Conservation (phyloP, 192 early-diverging fungal genomes). For the Coemansia sp. region DNA sequence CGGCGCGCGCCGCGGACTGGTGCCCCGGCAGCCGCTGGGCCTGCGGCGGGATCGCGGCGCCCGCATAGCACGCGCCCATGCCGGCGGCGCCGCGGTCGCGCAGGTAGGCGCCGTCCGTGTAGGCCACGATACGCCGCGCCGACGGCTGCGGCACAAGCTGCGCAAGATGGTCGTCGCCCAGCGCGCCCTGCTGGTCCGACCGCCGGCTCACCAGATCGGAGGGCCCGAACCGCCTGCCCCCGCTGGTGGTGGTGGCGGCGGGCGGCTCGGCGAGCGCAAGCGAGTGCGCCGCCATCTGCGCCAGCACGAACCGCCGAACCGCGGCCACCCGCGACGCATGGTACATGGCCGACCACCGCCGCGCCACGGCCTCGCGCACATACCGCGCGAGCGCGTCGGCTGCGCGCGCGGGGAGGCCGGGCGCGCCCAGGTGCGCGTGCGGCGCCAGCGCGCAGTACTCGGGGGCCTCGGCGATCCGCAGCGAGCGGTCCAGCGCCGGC, state of each 20-base stretch:
- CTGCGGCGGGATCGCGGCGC: slow-evolving; percentile 18
- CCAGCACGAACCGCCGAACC: slow-evolving; percentile 20
- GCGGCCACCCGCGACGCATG: slow-evolving; percentile 6
- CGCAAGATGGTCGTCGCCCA: slow-evolving; percentile 42
- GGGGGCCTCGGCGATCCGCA: slow-evolving; percentile 18
- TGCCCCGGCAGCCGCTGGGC: slow-evolving; percentile 27
- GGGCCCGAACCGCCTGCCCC: background rate
- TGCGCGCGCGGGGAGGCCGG: too few species aligned
- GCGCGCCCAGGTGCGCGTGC: slow-evolving; percentile 16
- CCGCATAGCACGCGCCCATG: slow-evolving; percentile 40
- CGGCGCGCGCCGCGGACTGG: slow-evolving; percentile 44
- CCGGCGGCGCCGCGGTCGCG: slow-evolving; percentile 33
- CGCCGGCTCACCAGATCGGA: slow-evolving; percentile 30
- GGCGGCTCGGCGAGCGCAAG: too few species aligned
- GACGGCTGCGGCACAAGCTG: slow-evolving; percentile 36
- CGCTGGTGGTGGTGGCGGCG: too few species aligned
- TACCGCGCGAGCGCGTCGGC: slow-evolving; percentile 31
- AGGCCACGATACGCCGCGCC: slow-evolving; percentile 16
- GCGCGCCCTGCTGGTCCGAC: slow-evolving; percentile 33
- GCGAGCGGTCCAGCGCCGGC: slow-evolving; percentile 16
- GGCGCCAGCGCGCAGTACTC: slow-evolving; percentile 32
- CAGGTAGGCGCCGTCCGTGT: slow-evolving; percentile 42
- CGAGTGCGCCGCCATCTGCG: slow-evolving; percentile 9
- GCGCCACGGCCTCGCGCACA: slow-evolving; percentile 21
- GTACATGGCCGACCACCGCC: slow-evolving; percentile 43